Evolutionary conservation across 2,329 filamentous ascomycete genomes (phyloP), one percentile per base, ranked within the genome.

Genomic region (Arthrobotrys sphaeroides): DNA sequence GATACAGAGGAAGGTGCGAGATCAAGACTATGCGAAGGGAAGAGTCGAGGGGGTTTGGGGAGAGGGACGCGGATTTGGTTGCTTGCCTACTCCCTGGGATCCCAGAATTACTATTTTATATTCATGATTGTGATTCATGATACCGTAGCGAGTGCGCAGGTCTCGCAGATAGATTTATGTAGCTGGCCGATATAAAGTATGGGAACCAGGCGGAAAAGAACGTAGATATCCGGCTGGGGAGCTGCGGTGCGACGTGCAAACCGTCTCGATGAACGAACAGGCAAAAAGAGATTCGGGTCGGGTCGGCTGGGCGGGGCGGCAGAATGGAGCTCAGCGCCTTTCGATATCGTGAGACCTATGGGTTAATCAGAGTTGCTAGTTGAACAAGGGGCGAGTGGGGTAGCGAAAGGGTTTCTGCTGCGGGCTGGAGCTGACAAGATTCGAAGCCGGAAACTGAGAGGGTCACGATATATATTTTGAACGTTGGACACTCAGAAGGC

Each of bases 101-200:
- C 72, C 72, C 45, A 75, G 72, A 75, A 75, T 75, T 66, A 75
- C 72, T 64, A 75, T 66, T 69, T 75, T 75, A 60, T 75, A 75
- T 40, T 75, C 72, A 66, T 75, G 72, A 57, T 75, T 75, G 64
- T 75, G 64, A 57, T 75, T 75, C 72, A 75, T 75, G 47, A 43
- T 57, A 43, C 28, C 42, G 43, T 33, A 45, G 59, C n/a, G 40
- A 47, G 49, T 65, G 67, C 47, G 67, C 38, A 49, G 67, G 26
- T 45, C 51, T 28, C n/a, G 16, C 13, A 18, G 28, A 24, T 55
- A 18, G 10, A n/a, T 31, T 5, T 13, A 55, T 55, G 51, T 55
- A 24, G 31, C 51, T 31, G 51, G 51, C 31, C 31, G 51, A n/a
- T 38, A 38, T 16, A 55, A 38, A 4, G 28, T 22, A 55, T 16